Conservation (phyloP, 768 basidiomycete genomes). For the Boletus reticulatus region DNA sequence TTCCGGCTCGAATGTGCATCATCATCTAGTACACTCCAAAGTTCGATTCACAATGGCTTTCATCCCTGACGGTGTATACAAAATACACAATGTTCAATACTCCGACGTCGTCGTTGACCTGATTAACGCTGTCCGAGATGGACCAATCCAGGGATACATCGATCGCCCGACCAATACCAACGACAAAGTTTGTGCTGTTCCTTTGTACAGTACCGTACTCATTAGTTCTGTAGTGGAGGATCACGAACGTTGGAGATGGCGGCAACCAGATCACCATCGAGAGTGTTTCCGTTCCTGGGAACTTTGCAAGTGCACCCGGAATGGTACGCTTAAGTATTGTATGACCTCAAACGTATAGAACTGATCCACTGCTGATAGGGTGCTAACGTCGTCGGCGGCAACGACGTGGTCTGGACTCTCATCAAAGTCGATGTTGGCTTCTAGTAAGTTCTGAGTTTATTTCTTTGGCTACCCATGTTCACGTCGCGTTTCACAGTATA, state of each 20-base stretch:
- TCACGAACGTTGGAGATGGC: not conserved
- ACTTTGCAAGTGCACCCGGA: not conserved
- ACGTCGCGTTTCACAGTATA: not conserved
- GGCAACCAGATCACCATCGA: not conserved
- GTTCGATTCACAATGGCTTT: not conserved
- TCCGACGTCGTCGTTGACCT: not conserved
- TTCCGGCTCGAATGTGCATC: not conserved
- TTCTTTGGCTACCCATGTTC: not conserved
- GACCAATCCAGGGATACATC: not conserved
- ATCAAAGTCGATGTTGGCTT: too few species aligned
- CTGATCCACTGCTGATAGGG: not conserved
- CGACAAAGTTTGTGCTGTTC: not conserved
- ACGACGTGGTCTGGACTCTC: too few species aligned
- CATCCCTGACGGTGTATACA: not conserved
- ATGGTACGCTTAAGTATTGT: not conserved
- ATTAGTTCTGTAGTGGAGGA: not conserved
- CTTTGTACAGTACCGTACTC: not conserved
- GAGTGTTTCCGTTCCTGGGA: not conserved
- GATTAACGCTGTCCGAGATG: not conserved
- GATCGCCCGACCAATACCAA: not conserved
- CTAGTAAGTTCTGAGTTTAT: too few species aligned
- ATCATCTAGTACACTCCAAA: not conserved
- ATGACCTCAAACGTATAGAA: not conserved
- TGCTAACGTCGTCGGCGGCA: not conserved
- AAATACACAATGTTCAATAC: not conserved